Percentiles rank a stretch among this genome's conserved stretches.
These are phyloP conservation scores for Hyphopichia khmerensis DNA, from an alignment of 1,139 yeast genomes.

Conservation along the genomic window DNA sequence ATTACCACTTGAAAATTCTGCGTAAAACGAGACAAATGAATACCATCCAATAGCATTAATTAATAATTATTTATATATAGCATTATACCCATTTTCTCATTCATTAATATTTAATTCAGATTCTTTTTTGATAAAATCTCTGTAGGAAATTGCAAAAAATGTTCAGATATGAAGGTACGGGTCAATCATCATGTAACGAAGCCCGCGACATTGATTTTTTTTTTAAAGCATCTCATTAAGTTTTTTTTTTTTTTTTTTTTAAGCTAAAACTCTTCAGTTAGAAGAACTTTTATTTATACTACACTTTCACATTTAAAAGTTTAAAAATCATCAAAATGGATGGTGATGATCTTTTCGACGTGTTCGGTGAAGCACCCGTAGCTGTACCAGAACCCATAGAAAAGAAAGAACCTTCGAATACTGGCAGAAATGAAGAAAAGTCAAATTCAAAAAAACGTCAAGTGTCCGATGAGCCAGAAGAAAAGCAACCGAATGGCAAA, in stretches of 20 bases:
- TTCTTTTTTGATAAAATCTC: neutral
- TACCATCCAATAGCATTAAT: too few relatives aligned
- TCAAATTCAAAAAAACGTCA: constrained; percentile 10
- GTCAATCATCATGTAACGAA: neutral
- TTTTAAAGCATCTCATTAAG: neutral
- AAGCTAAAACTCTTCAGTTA: too few relatives aligned
- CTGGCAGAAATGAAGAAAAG: constrained; percentile 7
- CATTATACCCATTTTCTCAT: neutral
- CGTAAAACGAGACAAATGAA: too few relatives aligned
- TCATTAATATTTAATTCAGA: neutral
- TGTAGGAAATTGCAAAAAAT: neutral
- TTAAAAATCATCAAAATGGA: neutral
- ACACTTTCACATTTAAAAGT: neutral
- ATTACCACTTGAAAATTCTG: neutral
- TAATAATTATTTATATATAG: neutral
- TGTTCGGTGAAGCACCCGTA: constrained; percentile 58
- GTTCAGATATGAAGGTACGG: neutral
- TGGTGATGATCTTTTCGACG: constrained; percentile 63
- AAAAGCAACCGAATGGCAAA: constrained; percentile 7
- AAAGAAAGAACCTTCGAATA: constrained; percentile 9
- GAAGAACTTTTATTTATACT: too few relatives aligned
- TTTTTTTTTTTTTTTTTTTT: neutral
- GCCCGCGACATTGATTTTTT: neutral
- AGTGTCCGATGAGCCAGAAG: constrained; percentile 12
- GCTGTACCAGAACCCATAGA: constrained; percentile 9